phyloP scores from a whole-genome alignment of 1,284 basidiomycete species.

The Cutaneotrichosporon sp. region DNA sequence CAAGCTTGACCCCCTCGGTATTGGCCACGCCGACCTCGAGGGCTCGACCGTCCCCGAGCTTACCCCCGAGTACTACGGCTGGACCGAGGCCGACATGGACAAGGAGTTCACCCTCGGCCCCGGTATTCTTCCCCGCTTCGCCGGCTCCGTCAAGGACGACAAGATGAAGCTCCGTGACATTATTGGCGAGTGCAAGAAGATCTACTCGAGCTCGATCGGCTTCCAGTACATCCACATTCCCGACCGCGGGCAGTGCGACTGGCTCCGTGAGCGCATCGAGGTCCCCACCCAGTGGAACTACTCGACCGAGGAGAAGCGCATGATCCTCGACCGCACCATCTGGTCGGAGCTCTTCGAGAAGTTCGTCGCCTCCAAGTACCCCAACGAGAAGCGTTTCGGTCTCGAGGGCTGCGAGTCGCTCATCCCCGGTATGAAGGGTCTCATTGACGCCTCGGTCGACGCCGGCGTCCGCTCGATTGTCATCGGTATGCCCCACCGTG shows the following conservation, averaged over 20 bases:
- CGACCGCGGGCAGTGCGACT: slow-evolving; percentile 98
- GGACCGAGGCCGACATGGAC: slow-evolving; percentile 88
- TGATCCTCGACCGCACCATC: slow-evolving; percentile 97
- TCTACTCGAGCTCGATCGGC: slow-evolving; percentile 93
- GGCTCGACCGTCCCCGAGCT: slow-evolving; percentile 79
- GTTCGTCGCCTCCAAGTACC: slow-evolving; percentile 97
- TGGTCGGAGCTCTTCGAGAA: slow-evolving; percentile 99
- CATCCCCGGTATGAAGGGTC: slow-evolving; percentile 98
- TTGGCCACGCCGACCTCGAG: slow-evolving; percentile 82
- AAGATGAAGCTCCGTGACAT: slow-evolving; percentile 91
- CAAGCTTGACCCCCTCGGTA: slow-evolving; percentile 91
- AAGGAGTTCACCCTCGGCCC: slow-evolving; percentile 94
- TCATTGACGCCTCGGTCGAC: slow-evolving; percentile 97
- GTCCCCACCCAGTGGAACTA: slow-evolving; percentile 98
- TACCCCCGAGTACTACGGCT: slow-evolving; percentile 89
- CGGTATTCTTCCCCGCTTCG: slow-evolving; percentile 94
- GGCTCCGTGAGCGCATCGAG: slow-evolving; percentile 97
- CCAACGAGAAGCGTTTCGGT: slow-evolving; percentile 99
- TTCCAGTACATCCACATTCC: slow-evolving; percentile 98
- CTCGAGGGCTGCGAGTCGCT: slow-evolving; percentile 97
- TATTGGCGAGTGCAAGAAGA: slow-evolving; percentile 86
- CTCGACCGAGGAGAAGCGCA: slow-evolving; percentile 95
- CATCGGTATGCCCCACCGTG: slow-evolving; percentile 99
- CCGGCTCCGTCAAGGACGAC: slow-evolving; percentile 61
- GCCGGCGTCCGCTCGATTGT: slow-evolving; percentile 94